Evolutionary conservation across 305 asterid species (phyloP).

Genomic region (Rubia occidens): DNA sequence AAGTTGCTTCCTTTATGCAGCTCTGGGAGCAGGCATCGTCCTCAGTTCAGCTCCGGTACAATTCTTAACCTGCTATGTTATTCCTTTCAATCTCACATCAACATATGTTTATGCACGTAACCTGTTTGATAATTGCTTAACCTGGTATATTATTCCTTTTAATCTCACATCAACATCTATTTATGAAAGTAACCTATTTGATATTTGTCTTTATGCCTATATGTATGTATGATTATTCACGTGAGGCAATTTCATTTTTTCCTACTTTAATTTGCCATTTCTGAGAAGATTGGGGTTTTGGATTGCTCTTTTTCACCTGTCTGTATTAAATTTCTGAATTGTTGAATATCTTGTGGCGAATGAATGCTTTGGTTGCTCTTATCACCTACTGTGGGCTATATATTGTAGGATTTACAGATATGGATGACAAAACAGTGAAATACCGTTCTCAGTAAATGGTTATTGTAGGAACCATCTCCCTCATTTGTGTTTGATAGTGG

Average conservation of each 20-base stretch:
- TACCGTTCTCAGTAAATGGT: background rate
- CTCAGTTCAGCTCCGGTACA: too few species aligned
- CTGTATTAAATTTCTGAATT: too few species aligned
- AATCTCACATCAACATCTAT: too few species aligned
- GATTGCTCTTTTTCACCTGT: background rate
- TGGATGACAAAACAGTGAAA: background rate
- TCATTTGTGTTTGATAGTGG: constrained; percentile 4
- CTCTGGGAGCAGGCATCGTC: too few species aligned
- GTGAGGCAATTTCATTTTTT: too few species aligned
- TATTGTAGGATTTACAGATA: background rate
- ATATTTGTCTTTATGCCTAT: background rate
- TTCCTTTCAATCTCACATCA: background rate
- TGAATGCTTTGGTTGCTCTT: background rate
- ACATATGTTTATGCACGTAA: background rate
- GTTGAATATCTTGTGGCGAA: background rate
- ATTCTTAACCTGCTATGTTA: too few species aligned
- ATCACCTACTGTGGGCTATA: background rate
- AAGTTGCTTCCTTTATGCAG: too few species aligned
- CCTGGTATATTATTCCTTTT: too few species aligned
- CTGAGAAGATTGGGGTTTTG: background rate
- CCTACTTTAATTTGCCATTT: too few species aligned
- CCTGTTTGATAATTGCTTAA: background rate
- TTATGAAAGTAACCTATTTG: background rate
- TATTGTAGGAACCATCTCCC: background rate
- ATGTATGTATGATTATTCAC: background rate